Evolutionary conservation across 495 filamentous ascomycete genomes (phyloP).

Genomic region (Penicillium soppii): DNA sequence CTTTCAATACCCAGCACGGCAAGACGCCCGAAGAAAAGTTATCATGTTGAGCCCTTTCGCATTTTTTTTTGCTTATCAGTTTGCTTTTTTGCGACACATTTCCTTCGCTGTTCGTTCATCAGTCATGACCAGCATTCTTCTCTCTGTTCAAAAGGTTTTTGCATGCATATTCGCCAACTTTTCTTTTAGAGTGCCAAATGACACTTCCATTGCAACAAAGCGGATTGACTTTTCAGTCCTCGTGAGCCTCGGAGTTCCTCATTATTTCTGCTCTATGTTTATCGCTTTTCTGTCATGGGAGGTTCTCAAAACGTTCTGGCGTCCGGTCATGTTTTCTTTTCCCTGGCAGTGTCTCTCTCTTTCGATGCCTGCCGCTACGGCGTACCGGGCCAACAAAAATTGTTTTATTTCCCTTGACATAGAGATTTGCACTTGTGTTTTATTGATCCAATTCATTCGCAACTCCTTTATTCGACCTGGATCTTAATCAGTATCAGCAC

Average conservation of each 20-base stretch:
- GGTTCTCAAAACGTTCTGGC: constrained; percentile 40
- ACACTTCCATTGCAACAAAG: constrained; percentile 18
- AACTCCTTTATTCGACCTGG: constrained; percentile 8
- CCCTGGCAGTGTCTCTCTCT: constrained; percentile 32
- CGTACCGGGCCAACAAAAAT: constrained; percentile 32
- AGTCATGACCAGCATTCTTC: constrained; percentile 24
- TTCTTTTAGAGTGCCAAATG: constrained; percentile 16
- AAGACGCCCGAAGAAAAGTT: constrained; percentile 9
- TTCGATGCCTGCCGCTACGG: constrained; percentile 37
- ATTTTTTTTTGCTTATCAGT: constrained; percentile 8
- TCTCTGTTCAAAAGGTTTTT: constrained; percentile 17
- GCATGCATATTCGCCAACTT: constrained; percentile 23
- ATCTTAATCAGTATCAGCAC: constrained; percentile 26
- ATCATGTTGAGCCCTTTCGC: constrained; percentile 22
- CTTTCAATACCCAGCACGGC: constrained; percentile 33
- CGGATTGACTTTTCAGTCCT: constrained; percentile 12
- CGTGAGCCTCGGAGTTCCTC: constrained; percentile 21
- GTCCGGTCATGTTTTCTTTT: constrained; percentile 39
- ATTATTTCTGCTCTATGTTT: constrained; percentile 3
- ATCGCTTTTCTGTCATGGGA: constrained; percentile 31
- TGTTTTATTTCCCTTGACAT: constrained; percentile 28
- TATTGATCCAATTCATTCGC: constrained; percentile 10
- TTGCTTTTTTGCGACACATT: constrained; percentile 12
- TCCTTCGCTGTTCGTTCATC: constrained; percentile 22
- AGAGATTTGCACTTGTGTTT: constrained; percentile 30